Base-by-base conservation (phyloP, 2,329 filamentous ascomycete genomes). In the Thyridium curvatum region DNA sequence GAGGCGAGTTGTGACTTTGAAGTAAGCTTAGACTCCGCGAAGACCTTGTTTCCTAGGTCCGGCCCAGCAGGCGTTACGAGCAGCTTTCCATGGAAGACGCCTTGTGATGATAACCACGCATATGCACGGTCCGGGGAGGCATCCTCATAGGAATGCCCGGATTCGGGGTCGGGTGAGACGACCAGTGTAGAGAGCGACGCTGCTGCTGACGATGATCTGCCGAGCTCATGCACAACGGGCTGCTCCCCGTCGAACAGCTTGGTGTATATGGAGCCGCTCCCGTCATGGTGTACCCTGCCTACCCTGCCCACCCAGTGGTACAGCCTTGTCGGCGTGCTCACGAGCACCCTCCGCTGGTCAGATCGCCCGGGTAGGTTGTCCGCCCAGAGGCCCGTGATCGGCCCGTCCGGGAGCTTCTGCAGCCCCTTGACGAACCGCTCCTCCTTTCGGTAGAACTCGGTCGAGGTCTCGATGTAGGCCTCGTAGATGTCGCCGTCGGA, bases 401-500 rank as follows among this genome's bases (percentile, higher is more conserved):
- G 79, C 1, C 84, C 86, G 58, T 95, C 89, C 2, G 83, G 77
- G 8, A 89, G 74, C 56, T 84, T 90, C 59, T 90, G 89, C 15
- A 98, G 74, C 29, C 74, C 77, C 60, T 91, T 91, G 43, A 94
- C 65, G 58, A 94, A 95, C 62, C 88, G 89, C 59, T 98, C 93
- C 61, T 97, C 90, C 55, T 91, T 85, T 49, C 88, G 79, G 63
- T 96, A 97, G 64, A 96, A 96, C 58, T 97, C 93, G 35, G 84
- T 89, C 12, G 88, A 86, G 4, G 89, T 89, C 61, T 98, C 93
- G 54, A 98, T 91, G 53, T 88, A 97, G 14, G 84, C 84, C 63
- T 98, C 93, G 63, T 95, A 97, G 26, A 98, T 79, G 59, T 88
- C 93, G 18, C 93, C 93, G 62, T 97, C 93, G n/a, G 86, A 80